Percentiles rank a stretch among this genome's conserved stretches.
Conservation (phyloP, 2,329 filamentous ascomycete species). For the Fusarium longipes region DNA sequence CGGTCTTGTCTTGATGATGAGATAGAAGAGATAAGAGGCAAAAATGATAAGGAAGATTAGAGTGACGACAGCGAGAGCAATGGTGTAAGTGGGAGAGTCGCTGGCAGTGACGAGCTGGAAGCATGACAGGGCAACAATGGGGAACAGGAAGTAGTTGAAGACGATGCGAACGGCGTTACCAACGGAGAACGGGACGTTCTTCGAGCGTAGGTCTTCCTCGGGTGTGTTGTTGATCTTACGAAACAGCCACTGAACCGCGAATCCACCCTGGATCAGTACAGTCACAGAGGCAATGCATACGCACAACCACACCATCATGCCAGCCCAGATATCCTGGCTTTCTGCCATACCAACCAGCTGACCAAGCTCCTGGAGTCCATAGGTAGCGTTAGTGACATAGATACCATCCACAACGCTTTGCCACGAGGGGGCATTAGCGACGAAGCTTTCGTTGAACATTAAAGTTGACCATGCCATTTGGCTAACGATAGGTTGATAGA, state of each 20-base stretch:
- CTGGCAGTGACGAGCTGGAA: constrained; percentile 87
- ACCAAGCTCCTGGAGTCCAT: constrained; percentile 82
- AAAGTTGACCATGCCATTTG: constrained; percentile 88
- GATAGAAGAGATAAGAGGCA: constrained; percentile 80
- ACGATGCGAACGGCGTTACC: constrained; percentile 86
- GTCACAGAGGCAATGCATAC: constrained; percentile 77
- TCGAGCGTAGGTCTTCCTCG: constrained; percentile 88
- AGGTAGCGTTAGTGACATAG: constrained; percentile 81
- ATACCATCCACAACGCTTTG: constrained; percentile 82
- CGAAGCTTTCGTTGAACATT: constrained; percentile 93
- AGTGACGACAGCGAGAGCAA: constrained; percentile 80
- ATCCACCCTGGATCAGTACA: constrained; percentile 79
- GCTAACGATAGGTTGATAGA: constrained; percentile 90
- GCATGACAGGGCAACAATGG: constrained; percentile 85
- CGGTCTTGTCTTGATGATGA: constrained; percentile 84
- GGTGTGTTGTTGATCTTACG: constrained; percentile 76
- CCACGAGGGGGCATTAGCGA: constrained; percentile 73
- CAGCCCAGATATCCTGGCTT: constrained; percentile 87
- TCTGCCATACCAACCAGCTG: constrained; percentile 85
- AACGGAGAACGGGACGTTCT: constrained; percentile 88
- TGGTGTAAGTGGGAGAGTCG: constrained; percentile 74
- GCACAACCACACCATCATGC: constrained; percentile 91
- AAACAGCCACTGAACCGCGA: constrained; percentile 79
- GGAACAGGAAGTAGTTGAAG: constrained; percentile 92
- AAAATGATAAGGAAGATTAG: constrained; percentile 79